Evolutionary conservation across 208 protist genomes (phyloP).

Genomic region (Trypanosoma boissoni): DNA sequence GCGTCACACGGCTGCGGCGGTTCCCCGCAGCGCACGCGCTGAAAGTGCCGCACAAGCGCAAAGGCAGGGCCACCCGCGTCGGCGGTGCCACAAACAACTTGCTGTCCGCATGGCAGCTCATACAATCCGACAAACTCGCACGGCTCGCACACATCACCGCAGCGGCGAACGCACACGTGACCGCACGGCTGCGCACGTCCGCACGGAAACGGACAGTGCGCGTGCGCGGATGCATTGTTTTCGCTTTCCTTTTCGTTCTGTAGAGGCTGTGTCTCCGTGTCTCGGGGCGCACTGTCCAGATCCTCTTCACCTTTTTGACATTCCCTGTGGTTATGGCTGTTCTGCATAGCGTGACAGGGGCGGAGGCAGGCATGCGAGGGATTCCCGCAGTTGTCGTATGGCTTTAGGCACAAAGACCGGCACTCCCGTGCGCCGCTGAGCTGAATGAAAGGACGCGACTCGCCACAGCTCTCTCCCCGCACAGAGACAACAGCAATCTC

Average conservation of each 20-base stretch:
- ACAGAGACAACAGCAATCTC: no score
- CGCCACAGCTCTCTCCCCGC: no score
- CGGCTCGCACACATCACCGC: conserved; percentile 62
- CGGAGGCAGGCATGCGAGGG: conserved; percentile 69
- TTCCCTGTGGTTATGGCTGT: neutral
- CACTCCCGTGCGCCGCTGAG: conserved; percentile 50
- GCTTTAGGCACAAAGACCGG: conserved; percentile 58
- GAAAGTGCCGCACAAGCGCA: conserved; percentile 70
- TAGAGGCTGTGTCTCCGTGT: neutral
- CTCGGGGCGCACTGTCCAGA: neutral
- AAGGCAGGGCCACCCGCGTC: conserved; percentile 34
- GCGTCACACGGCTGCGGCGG: conserved; percentile 41
- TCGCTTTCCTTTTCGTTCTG: neutral
- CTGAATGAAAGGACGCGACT: no score
- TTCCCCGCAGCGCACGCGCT: conserved; percentile 57
- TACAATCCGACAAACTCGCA: conserved; percentile 66
- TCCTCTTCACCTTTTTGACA: neutral
- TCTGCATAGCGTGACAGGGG: conserved; percentile 43
- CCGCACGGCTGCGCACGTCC: conserved; percentile 51
- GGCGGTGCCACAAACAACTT: conserved; percentile 65
- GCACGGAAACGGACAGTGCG: conserved; percentile 76
- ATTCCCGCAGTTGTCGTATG: conserved; percentile 56
- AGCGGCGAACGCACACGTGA: conserved; percentile 64
- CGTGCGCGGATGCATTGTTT: conserved; percentile 27
- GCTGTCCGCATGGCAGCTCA: conserved; percentile 79